Evolutionary conservation across 2,329 filamentous ascomycete species (phyloP).

Genomic region (Aspergillus texensis): DNA sequence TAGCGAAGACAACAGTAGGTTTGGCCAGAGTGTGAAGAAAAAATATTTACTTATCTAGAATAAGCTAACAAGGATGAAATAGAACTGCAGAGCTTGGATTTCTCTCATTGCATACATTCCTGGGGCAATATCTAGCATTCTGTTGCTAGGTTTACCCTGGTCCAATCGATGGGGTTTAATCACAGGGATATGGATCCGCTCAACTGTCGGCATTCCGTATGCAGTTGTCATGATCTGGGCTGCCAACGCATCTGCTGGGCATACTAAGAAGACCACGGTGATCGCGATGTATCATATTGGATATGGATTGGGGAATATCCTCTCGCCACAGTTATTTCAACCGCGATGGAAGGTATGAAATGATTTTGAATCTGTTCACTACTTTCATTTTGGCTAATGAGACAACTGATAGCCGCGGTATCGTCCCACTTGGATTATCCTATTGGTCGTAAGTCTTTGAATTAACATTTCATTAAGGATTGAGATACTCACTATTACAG

Average conservation of each 20-base stretch:
- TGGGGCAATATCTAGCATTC: conserved; percentile 39
- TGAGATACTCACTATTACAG: conserved; percentile 16
- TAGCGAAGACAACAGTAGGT: conserved; percentile 35
- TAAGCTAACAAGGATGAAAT: not conserved
- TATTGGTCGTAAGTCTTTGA: not conserved
- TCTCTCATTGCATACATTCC: conserved; percentile 39
- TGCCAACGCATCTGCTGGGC: conserved; percentile 41
- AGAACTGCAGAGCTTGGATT: not conserved
- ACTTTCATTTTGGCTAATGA: not conserved
- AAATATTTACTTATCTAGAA: not conserved
- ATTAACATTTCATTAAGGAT: not conserved
- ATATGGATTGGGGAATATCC: conserved; percentile 48
- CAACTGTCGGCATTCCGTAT: conserved; percentile 41
- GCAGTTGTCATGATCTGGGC: conserved; percentile 46
- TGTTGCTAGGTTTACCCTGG: conserved; percentile 42
- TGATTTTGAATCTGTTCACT: not conserved
- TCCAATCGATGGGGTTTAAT: conserved; percentile 41
- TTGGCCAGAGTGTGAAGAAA: not conserved
- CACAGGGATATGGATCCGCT: conserved; percentile 43
- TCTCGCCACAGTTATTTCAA: conserved; percentile 47
- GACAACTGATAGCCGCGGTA: not conserved
- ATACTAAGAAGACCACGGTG: conserved; percentile 48
- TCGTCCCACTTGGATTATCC: not conserved
- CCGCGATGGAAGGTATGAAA: conserved; percentile 31
- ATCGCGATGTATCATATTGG: conserved; percentile 32